A percentile compares a stretch with the other conserved stretches of the same genome.
Conservation (phyloP, 306 rosid species). For the Vigna trinervia region DNA sequence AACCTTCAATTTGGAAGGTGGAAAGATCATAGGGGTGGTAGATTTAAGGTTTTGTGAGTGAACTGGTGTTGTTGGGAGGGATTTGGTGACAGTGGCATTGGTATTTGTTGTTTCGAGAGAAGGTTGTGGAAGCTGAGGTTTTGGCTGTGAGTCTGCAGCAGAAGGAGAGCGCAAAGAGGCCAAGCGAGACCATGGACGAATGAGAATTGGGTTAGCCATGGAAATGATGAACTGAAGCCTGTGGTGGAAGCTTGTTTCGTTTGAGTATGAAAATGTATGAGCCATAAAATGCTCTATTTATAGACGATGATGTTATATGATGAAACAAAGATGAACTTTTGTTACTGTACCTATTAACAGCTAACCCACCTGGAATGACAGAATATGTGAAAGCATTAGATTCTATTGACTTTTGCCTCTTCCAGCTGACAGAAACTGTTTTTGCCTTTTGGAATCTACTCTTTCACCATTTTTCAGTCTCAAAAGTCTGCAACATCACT, state of each 20-base stretch:
- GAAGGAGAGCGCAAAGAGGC: constrained; percentile 42
- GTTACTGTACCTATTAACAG: not conserved
- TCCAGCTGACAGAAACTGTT: not conserved
- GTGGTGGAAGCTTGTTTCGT: not conserved
- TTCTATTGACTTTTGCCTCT: not conserved
- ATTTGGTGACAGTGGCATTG: constrained; percentile 7
- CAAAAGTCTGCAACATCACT: too few relatives aligned
- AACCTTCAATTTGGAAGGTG: constrained; percentile 49
- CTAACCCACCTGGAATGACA: not conserved
- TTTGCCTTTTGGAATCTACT: not conserved
- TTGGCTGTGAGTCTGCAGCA: not conserved
- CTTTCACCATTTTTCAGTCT: too few relatives aligned
- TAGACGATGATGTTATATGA: constrained; percentile 28
- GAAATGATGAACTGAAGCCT: constrained; percentile 10
- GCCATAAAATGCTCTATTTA: constrained; percentile 49
- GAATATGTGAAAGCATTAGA: constrained; percentile 4
- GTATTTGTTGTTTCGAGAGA: not conserved
- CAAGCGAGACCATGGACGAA: constrained; percentile 75
- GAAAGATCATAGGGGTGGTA: constrained; percentile 48
- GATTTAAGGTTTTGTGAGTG: constrained; percentile 44
- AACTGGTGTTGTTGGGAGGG: constrained; percentile 42
- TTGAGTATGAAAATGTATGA: constrained; percentile 21
- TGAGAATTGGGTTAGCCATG: constrained; percentile 61
- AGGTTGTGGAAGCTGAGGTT: not conserved
- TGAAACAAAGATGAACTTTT: not conserved